These are phyloP conservation scores for Knoxia roxburghii DNA, from an alignment of 257 asterid species.

Conservation along the genomic window DNA sequence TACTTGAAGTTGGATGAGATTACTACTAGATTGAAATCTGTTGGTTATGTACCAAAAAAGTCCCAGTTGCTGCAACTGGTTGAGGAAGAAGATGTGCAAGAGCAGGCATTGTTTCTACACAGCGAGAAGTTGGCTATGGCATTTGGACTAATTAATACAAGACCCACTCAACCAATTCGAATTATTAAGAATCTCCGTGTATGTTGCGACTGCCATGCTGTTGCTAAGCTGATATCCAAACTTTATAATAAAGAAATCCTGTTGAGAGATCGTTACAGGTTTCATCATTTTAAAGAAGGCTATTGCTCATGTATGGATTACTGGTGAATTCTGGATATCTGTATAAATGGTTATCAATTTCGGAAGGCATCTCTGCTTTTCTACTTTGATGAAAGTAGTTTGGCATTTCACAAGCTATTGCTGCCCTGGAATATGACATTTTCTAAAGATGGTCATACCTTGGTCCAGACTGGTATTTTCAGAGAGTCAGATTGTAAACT, in stretches of 20 bases:
- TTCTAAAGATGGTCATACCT: too few relatives aligned
- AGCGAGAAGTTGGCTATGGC: slow-evolving; percentile 80
- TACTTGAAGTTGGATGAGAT: slow-evolving; percentile 63
- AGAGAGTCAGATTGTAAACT: too few relatives aligned
- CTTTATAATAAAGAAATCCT: slow-evolving; percentile 59
- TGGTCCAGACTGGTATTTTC: too few relatives aligned
- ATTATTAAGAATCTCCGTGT: slow-evolving; percentile 74
- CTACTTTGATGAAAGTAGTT: too few relatives aligned
- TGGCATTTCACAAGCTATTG: too few relatives aligned
- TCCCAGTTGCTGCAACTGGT: slow-evolving; percentile 57
- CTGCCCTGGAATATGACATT: too few relatives aligned
- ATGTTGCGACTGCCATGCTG: slow-evolving; percentile 63
- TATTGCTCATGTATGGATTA: slow-evolving; percentile 62
- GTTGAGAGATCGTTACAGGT: slow-evolving; percentile 72
- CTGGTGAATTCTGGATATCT: slow-evolving; percentile 41
- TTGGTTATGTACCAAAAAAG: slow-evolving; percentile 48
- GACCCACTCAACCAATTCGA: slow-evolving; percentile 52
- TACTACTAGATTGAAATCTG: slow-evolving; percentile 28
- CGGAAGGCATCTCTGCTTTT: neutral
- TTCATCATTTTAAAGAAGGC: slow-evolving; percentile 69
- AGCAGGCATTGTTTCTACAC: slow-evolving; percentile 55
- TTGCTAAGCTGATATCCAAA: slow-evolving; percentile 57
- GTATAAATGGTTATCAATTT: neutral
- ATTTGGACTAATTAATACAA: slow-evolving; percentile 46
- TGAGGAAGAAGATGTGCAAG: slow-evolving; percentile 70